Conservation (phyloP, 345 rosid species). For the Toxicodendron radicans region DNA sequence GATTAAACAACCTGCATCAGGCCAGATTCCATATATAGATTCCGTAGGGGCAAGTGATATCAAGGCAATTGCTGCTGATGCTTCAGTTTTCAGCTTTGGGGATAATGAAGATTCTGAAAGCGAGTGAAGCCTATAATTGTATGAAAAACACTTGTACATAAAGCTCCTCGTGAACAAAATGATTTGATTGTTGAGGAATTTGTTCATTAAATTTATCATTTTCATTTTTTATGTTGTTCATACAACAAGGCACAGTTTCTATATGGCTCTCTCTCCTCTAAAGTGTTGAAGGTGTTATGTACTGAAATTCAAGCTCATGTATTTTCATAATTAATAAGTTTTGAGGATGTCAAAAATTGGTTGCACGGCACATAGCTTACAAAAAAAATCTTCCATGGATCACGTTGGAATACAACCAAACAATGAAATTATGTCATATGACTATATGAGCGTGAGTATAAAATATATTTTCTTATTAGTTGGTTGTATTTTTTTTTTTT, state of each 20-base stretch:
- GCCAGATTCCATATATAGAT: conserved; percentile 15
- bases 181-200: no score
- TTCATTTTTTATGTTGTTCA: background rate
- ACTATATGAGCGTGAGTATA: no score
- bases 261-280: background rate
- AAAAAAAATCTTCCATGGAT: no score
- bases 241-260: background rate
- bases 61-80: conserved; percentile 86
- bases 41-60: conserved; percentile 51
- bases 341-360: no score
- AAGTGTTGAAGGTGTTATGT: no score
- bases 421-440: no score
- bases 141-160: conserved; percentile 13
- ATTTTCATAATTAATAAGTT: no score
- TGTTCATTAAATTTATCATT: background rate
- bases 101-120: conserved; percentile 86
- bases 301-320: no score
- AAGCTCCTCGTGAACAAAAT: background rate
- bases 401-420: no score
- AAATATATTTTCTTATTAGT: no score
- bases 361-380: no score
- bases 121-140: conserved; percentile 33
- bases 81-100: conserved; percentile 84
- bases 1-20: conserved; percentile 29
- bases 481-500: no score